Conservation (phyloP, 345 rosid genomes). For the Alliaria petiolata region DNA sequence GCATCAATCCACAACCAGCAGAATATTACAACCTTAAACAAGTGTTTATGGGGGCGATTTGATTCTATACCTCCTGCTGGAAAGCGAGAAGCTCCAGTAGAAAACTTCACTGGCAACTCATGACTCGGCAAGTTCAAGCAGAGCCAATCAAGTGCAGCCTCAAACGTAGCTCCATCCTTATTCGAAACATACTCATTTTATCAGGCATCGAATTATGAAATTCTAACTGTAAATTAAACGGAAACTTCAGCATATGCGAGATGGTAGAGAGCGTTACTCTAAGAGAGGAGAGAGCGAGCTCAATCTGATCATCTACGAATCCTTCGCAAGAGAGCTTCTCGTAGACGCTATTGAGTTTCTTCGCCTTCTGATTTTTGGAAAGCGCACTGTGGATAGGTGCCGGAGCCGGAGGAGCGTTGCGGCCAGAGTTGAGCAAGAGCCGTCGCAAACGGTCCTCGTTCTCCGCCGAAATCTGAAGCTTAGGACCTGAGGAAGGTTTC, state of each 20-base stretch:
- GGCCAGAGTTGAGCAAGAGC: constrained; percentile 63
- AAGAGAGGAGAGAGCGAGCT: constrained; percentile 77
- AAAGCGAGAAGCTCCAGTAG: constrained; percentile 61
- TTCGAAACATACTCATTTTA: constrained; percentile 1
- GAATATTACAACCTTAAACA: background rate
- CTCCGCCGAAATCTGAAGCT: constrained; percentile 82
- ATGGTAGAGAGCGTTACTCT: constrained; percentile 39
- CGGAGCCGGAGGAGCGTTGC: constrained; percentile 27
- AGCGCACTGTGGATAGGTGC: constrained; percentile 34
- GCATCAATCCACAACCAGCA: background rate
- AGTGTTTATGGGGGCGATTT: background rate
- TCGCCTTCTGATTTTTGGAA: constrained; percentile 62
- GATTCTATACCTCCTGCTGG: constrained; percentile 40
- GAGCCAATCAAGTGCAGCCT: constrained; percentile 87
- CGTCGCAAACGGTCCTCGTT: constrained; percentile 80
- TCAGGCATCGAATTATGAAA: background rate
- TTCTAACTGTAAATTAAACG: background rate
- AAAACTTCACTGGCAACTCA: constrained; percentile 81
- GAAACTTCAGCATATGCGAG: background rate
- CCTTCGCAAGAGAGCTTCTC: constrained; percentile 95
- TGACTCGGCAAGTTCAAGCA: constrained; percentile 77
- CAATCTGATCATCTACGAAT: constrained; percentile 80
- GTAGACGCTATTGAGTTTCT: constrained; percentile 56
- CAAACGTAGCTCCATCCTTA: constrained; percentile 84
- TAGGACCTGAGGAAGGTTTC: constrained; percentile 52